Evolutionary conservation across 495 filamentous ascomycete species (phyloP).

Genomic region (Aspergillus taichungensis): DNA sequence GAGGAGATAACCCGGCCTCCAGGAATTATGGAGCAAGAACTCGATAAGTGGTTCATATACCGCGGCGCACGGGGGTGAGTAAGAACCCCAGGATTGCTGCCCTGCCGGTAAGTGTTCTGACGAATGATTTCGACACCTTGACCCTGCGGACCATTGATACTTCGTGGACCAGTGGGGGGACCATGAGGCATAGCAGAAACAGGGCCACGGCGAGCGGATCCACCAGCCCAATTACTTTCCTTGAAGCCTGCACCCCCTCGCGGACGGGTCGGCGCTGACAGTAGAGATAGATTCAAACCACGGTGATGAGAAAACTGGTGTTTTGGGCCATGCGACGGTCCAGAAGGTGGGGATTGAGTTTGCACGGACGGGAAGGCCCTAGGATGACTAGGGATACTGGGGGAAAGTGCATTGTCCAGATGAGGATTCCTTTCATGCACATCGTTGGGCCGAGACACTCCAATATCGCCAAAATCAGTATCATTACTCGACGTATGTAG

Average conservation of each 20-base stretch:
- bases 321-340: slow-evolving; percentile 38
- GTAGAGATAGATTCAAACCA: slow-evolving; percentile 37
- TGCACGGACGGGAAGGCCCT: slow-evolving; percentile 25
- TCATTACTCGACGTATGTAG: background rate
- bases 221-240: slow-evolving; percentile 27
- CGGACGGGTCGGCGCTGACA: slow-evolving; percentile 54
- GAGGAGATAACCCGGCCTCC: slow-evolving; percentile 40
- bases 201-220: slow-evolving; percentile 32
- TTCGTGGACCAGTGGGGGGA: slow-evolving; percentile 38
- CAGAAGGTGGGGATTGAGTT: slow-evolving; percentile 35
- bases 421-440: slow-evolving; percentile 2
- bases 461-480: slow-evolving; percentile 6
- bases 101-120: slow-evolving; percentile 35
- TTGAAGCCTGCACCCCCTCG: slow-evolving; percentile 38
- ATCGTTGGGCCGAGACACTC: background rate
- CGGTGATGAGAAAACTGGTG: slow-evolving; percentile 41
- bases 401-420: slow-evolving; percentile 5
- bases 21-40: slow-evolving; percentile 40
- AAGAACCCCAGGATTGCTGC: slow-evolving; percentile 37
- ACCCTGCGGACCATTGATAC: slow-evolving; percentile 19
- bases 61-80: slow-evolving; percentile 44
- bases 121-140: slow-evolving; percentile 26
- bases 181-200: slow-evolving; percentile 19
- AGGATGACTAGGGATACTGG: slow-evolving; percentile 25
- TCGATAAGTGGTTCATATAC: slow-evolving; percentile 43